phyloP scores from a whole-genome alignment of 176 grass and related monocot genomes.

The Phyllostachys edulis region DNA sequence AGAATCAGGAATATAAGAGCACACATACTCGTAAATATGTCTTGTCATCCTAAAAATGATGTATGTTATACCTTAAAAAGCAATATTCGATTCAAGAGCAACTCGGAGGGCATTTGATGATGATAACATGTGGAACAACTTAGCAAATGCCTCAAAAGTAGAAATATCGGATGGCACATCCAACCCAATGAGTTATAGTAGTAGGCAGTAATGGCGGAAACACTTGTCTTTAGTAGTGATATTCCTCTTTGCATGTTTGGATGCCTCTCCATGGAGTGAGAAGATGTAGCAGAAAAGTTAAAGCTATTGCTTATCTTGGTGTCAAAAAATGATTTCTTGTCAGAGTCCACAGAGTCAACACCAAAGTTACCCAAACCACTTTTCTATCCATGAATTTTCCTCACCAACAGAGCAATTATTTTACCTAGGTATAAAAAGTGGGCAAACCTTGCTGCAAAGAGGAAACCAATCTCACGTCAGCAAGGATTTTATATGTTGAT shows the following conservation, averaged over 20 bases:
- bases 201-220: slow-evolving; percentile 69
- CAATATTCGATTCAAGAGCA: slow-evolving; percentile 52
- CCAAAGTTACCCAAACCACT: slow-evolving; percentile 73
- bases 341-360: slow-evolving; percentile 70
- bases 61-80: slow-evolving; percentile 58
- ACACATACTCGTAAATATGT: neutral
- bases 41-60: slow-evolving; percentile 1
- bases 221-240: slow-evolving; percentile 87
- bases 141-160: slow-evolving; percentile 86
- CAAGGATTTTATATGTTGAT: neutral
- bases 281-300: slow-evolving; percentile 65
- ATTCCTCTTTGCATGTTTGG: slow-evolving; percentile 82
- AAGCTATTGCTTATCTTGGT: slow-evolving; percentile 64
- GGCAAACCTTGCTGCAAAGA: slow-evolving; percentile 76
- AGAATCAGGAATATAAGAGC: slow-evolving; percentile 10
- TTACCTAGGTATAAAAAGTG: slow-evolving; percentile 78
- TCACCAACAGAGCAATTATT: slow-evolving; percentile 67
- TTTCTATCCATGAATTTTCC: slow-evolving; percentile 72
- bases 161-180: slow-evolving; percentile 86
- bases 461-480: slow-evolving; percentile 3
- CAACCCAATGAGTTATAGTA: slow-evolving; percentile 89
- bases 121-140: slow-evolving; percentile 67
- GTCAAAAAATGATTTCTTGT: slow-evolving; percentile 56
- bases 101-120: slow-evolving; percentile 75
- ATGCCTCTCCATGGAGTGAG: slow-evolving; percentile 82